Conservation (phyloP, 768 basidiomycete genomes). For the Lactifluus echinatus region DNA sequence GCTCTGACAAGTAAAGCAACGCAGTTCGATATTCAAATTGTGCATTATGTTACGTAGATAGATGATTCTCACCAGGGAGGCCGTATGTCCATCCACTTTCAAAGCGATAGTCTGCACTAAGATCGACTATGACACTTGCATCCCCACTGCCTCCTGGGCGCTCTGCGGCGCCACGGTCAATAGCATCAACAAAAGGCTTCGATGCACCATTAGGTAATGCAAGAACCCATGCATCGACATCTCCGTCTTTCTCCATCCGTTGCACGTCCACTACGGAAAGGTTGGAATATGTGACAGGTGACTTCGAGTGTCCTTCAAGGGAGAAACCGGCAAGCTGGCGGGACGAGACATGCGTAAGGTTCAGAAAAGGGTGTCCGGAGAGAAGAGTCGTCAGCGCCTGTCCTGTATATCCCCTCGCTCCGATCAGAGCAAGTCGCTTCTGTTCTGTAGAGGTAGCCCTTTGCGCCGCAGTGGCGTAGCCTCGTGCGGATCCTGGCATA, state of each 20-base stretch:
- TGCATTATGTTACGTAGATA: constrained; percentile 30
- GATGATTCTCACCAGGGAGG: constrained; percentile 84
- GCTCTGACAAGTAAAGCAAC: constrained; percentile 45
- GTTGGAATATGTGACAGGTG: constrained; percentile 66
- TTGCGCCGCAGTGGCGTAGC: constrained; percentile 66
- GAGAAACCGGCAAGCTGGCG: constrained; percentile 82
- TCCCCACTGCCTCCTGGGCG: constrained; percentile 33
- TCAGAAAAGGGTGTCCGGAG: constrained; percentile 78
- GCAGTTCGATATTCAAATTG: constrained; percentile 29
- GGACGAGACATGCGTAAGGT: constrained; percentile 93
- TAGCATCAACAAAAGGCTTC: constrained; percentile 93
- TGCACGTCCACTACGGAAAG: constrained; percentile 72
- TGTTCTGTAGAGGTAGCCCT: constrained; percentile 44
- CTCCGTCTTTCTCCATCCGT: constrained; percentile 78
- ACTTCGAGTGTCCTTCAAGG: constrained; percentile 75
- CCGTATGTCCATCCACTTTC: constrained; percentile 96
- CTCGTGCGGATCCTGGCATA: constrained; percentile 45
- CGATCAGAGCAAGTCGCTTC: constrained; percentile 92
- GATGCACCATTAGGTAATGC: constrained; percentile 96
- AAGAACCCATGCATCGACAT: constrained; percentile 98
- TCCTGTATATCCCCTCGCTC: constrained; percentile 93
- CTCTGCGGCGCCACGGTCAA: constrained; percentile 65
- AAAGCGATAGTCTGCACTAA: constrained; percentile 93
- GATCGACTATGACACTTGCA: constrained; percentile 79
- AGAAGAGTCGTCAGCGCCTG: constrained; percentile 85